These are phyloP conservation scores for Calonectria hongkongensis DNA, from an alignment of 2,329 filamentous ascomycete genomes.

Conservation along the genomic window DNA sequence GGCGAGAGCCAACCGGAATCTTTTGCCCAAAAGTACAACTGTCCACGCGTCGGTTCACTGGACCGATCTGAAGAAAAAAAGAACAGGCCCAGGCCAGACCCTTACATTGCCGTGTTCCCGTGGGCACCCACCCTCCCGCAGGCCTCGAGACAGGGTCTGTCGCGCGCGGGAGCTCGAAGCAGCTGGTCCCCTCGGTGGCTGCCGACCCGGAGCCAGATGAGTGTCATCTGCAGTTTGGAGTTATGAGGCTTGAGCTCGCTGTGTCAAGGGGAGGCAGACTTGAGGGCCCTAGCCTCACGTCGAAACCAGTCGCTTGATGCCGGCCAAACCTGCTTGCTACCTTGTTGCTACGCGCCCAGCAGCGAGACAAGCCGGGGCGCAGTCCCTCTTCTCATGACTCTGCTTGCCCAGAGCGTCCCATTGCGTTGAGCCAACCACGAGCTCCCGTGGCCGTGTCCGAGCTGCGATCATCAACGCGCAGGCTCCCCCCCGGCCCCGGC, in stretches of 20 bases:
- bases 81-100: neutral
- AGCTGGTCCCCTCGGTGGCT: conserved; percentile 29
- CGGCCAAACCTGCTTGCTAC: neutral
- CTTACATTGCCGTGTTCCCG: conserved; percentile 40
- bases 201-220: conserved; percentile 17
- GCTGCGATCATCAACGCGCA: conserved; percentile 7
- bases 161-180: conserved; percentile 15
- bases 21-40: neutral
- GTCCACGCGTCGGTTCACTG: conserved; percentile 35
- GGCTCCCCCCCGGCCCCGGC: neutral
- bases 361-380: neutral
- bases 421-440: neutral
- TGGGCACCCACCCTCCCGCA: conserved; percentile 10
- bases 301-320: neutral
- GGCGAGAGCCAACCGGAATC: conserved; percentile 43
- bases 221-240: conserved; percentile 30
- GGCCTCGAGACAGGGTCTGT: conserved; percentile 27
- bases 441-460: neutral
- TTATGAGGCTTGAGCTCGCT: neutral
- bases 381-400: too few species aligned
- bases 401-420: too few species aligned
- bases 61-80: conserved; percentile 49
- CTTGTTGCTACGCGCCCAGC: conserved; percentile 14
- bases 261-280: conserved; percentile 19
- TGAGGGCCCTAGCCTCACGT: neutral